Conservation (phyloP, 148 eudicot species). For the Fallopia convolvulus region DNA sequence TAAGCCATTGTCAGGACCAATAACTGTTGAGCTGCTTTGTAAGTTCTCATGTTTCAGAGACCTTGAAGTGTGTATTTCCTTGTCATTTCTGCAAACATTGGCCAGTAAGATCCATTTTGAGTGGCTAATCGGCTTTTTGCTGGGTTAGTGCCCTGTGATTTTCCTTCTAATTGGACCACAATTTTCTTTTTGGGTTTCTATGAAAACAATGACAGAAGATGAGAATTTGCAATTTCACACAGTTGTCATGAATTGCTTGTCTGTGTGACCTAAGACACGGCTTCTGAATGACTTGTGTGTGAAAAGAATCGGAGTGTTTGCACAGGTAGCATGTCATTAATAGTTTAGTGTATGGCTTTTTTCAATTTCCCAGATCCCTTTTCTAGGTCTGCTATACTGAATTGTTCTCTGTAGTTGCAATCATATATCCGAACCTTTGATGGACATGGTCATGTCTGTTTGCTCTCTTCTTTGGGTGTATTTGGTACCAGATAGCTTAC, state of each 20-base stretch:
- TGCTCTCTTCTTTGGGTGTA: no score
- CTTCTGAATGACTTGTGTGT: background rate
- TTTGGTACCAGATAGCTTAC: no score
- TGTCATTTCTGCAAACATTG: background rate
- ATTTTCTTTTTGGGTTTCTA: background rate
- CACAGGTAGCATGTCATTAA: no score
- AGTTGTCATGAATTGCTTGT: background rate
- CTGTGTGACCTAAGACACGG: background rate
- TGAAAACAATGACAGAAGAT: background rate
- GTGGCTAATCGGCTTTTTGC: background rate
- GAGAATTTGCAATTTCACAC: background rate
- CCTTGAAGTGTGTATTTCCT: background rate
- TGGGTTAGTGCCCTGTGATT: background rate
- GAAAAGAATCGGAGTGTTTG: background rate
- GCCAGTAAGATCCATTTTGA: background rate
- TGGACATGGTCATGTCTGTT: no score
- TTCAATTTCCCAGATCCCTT: background rate
- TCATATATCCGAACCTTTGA: no score
- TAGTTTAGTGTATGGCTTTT: no score
- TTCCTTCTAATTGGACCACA: background rate
- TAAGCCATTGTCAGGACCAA: conserved; percentile 33
- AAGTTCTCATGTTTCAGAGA: background rate
- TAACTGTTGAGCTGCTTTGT: conserved; percentile 21
- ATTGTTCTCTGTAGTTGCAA: background rate
- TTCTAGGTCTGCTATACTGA: background rate